Conservation (phyloP, 1,284 basidiomycete genomes). For the Takashimella tepidaria region DNA sequence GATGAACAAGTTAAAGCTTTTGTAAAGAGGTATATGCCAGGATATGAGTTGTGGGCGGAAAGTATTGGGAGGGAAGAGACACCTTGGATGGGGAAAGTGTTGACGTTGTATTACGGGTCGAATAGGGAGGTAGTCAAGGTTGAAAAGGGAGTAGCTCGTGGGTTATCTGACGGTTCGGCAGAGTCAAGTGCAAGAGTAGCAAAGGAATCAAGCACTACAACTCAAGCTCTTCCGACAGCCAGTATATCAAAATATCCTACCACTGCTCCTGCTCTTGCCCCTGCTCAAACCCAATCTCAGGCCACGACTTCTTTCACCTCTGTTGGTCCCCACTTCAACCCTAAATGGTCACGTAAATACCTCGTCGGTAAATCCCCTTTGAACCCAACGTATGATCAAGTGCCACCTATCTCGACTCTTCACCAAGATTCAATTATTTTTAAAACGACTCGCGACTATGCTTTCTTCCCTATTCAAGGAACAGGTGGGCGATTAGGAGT, state of each 20-base stretch:
- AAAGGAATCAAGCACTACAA: neutral
- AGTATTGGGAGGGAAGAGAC: slow-evolving; percentile 14
- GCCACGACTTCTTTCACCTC: slow-evolving; percentile 1
- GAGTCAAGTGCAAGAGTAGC: neutral
- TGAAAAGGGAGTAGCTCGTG: slow-evolving; percentile 2
- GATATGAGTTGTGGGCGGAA: slow-evolving; percentile 26
- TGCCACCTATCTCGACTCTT: slow-evolving; percentile 45
- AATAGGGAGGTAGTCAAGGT: slow-evolving; percentile 33
- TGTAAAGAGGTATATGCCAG: slow-evolving; percentile 47
- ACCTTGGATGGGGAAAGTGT: slow-evolving; percentile 29
- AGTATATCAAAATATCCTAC: neutral
- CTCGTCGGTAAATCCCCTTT: slow-evolving; percentile 48
- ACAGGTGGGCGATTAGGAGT: slow-evolving; percentile 49
- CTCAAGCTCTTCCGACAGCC: neutral
- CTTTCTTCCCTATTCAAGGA: slow-evolving; percentile 50
- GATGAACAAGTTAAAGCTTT: slow-evolving; percentile 70
- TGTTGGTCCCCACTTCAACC: slow-evolving; percentile 27
- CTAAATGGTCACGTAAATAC: slow-evolving; percentile 49
- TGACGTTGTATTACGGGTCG: slow-evolving; percentile 30
- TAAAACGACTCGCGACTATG: slow-evolving; percentile 32
- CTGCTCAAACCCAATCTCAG: neutral
- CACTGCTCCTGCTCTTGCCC: neutral
- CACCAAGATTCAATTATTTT: slow-evolving; percentile 46
- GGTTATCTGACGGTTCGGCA: too few relatives aligned
- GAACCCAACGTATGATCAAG: slow-evolving; percentile 48